Evolutionary conservation across 805 yeast genomes (phyloP).

Genomic region (Metschnikowia shivogae): DNA sequence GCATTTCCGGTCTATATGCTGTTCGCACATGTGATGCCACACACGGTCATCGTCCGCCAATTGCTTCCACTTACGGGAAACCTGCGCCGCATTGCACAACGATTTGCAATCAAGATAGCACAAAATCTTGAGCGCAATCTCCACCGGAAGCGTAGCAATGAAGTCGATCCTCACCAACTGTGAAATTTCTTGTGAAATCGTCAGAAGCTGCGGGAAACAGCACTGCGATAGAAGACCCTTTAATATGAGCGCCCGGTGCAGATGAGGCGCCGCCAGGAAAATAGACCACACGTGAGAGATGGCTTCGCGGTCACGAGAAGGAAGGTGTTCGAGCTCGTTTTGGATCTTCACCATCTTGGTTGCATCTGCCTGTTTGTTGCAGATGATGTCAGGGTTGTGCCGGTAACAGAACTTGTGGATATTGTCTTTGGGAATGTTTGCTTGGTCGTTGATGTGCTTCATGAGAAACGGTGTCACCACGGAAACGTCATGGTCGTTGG

Average conservation of each 20-base stretch:
- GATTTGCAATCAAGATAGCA: conserved; percentile 90
- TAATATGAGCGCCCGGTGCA: conserved; percentile 67
- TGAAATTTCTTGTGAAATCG: conserved; percentile 73
- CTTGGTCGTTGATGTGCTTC: conserved; percentile 39
- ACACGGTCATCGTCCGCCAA: conserved; percentile 95
- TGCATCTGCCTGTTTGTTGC: conserved; percentile 66
- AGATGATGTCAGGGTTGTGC: conserved; percentile 84
- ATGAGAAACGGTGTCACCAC: conserved; percentile 40
- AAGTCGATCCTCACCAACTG: conserved; percentile 84
- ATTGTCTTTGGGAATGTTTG: conserved; percentile 45
- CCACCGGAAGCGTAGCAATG: conserved; percentile 78
- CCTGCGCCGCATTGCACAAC: conserved; percentile 92
- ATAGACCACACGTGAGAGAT: conserved; percentile 81
- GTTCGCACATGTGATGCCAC: conserved; percentile 98
- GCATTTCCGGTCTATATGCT: conserved; percentile 95
- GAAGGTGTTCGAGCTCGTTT: conserved; percentile 49
- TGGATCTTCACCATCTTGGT: conserved; percentile 63
- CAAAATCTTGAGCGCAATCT: conserved; percentile 75
- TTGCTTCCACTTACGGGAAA: conserved; percentile 77
- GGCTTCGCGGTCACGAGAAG: conserved; percentile 69
- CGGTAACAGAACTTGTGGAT: conserved; percentile 79
- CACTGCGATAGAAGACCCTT: conserved; percentile 85
- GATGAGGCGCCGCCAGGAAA: conserved; percentile 68
- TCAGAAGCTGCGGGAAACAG: conserved; percentile 93
- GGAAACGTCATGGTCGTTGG: conserved; percentile 15